Evolutionary conservation across 1,284 basidiomycete genomes (phyloP), one percentile per base, ranked within the genome.

Genomic region (Marasmius fiardii): DNA sequence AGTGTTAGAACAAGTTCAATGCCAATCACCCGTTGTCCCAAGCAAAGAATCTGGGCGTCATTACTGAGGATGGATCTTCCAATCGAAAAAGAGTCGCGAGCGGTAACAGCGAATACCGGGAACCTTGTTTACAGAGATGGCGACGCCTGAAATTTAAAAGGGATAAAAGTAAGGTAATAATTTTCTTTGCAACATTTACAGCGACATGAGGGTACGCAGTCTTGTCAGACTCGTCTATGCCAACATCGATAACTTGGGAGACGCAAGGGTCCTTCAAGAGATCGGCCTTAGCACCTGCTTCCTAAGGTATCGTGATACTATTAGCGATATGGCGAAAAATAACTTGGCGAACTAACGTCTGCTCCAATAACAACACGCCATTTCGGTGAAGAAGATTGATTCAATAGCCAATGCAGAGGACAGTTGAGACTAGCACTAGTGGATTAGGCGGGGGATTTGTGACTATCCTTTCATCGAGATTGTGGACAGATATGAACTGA

Each of bases 81-180:
- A 28, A 61, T 60, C 24, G 58, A 58, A 52, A 63, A 63, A 26
- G 49, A 53, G 54, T 63, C 61, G 49, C 58, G 60, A 3, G 61
- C 60, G 7, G 61, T 61, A n/a, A 61, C 61, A 12, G 61, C 61
- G 60, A 21, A 63, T 54, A 28, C 60, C 60, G 4, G 60, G 49
- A 14, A 63, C 61, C 51, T 61, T 61, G 54, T 63, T 63, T n/a
- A 56, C 61, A 18, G 61, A 59, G 35, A 63, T 61, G 8, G 60
- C 61, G 10, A 63, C 60, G 20, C 61, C 61, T 63, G 51, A 2
- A 8, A 2, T 18, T 18, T 8, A 44, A 4, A 18, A 2, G 23
- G 43, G 18, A 8, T 16, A 12, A 11, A 24, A 11, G n/a, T 20
- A n/a, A n/a, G n/a, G n/a, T n/a, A n/a, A n/a, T n/a, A 18, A 63